A percentile compares a stretch with the other conserved stretches of the same genome.
Conservation (phyloP, 1,139 yeast genomes). For the Lipomyces yarrowii region DNA sequence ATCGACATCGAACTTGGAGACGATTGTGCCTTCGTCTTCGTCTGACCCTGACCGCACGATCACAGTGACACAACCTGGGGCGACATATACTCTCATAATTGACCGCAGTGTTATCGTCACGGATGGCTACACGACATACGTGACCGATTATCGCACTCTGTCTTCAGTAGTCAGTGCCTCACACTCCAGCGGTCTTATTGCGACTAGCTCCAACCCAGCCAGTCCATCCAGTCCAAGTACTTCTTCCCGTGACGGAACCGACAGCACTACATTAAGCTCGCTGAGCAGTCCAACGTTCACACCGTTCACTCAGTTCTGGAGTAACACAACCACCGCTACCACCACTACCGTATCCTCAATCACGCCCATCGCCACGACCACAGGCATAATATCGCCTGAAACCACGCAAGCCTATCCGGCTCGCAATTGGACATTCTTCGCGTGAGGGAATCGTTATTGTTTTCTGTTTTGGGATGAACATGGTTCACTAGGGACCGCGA, state of each 20-base stretch:
- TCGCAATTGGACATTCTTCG: background rate
- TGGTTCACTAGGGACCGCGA: background rate
- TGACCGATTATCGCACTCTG: background rate
- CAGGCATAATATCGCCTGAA: background rate
- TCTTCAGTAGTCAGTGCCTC: background rate
- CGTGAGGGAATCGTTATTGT: background rate
- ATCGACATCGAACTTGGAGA: background rate
- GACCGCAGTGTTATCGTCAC: background rate
- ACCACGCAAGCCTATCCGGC: background rate
- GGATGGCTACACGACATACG: background rate
- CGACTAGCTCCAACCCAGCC: background rate
- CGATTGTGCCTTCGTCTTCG: background rate
- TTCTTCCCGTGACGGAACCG: background rate
- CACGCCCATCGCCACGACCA: no score
- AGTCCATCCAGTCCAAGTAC: background rate
- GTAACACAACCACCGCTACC: background rate
- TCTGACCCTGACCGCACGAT: background rate
- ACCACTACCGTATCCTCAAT: background rate
- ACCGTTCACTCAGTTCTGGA: background rate
- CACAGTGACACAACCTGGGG: constrained; percentile 1
- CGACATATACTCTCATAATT: background rate
- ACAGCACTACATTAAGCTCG: background rate
- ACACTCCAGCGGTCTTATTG: background rate
- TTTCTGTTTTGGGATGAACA: background rate
- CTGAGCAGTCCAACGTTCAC: background rate